phyloP scores from a whole-genome alignment of 2,329 filamentous ascomycete genomes.

The Arthrobotrys conoides region DNA sequence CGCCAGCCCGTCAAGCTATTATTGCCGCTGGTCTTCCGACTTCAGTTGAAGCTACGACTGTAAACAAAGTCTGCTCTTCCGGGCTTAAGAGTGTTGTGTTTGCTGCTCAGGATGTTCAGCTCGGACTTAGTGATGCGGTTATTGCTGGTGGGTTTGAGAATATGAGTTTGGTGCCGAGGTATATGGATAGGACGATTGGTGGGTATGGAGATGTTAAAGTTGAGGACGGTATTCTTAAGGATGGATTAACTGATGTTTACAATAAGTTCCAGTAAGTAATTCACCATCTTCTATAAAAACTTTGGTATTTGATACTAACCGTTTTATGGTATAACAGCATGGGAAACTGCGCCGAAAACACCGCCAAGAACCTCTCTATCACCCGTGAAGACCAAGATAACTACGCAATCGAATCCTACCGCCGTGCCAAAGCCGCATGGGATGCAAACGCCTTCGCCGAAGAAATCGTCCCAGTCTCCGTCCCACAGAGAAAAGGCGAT shows the following conservation, averaged over 20 bases:
- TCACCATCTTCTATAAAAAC: neutral
- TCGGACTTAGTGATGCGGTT: conserved; percentile 88
- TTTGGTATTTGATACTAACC: neutral
- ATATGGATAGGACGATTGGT: conserved; percentile 85
- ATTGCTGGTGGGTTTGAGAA: conserved; percentile 98
- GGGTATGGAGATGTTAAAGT: conserved; percentile 88
- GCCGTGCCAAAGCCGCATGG: conserved; percentile 92
- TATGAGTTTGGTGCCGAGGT: conserved; percentile 95
- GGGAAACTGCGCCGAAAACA: conserved; percentile 96
- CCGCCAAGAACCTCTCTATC: conserved; percentile 87
- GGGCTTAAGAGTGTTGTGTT: conserved; percentile 92
- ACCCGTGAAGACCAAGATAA: conserved; percentile 89
- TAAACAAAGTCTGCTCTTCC: conserved; percentile 97
- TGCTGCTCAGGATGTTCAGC: conserved; percentile 93
- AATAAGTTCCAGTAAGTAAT: conserved; percentile 80
- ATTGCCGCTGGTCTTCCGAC: conserved; percentile 88
- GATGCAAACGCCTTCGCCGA: conserved; percentile 84
- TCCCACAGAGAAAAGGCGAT: conserved; percentile 87
- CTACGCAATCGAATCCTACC: conserved; percentile 90
- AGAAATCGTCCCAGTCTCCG: conserved; percentile 88
- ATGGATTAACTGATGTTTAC: conserved; percentile 96
- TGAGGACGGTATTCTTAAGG: conserved; percentile 93
- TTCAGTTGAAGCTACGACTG: conserved; percentile 87
- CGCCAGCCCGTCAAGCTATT: conserved; percentile 89
- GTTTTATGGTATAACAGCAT: conserved; percentile 70